Evolutionary conservation across 139 green algal genomes (phyloP).

Genomic region (Zygnema circumcarinatum): DNA sequence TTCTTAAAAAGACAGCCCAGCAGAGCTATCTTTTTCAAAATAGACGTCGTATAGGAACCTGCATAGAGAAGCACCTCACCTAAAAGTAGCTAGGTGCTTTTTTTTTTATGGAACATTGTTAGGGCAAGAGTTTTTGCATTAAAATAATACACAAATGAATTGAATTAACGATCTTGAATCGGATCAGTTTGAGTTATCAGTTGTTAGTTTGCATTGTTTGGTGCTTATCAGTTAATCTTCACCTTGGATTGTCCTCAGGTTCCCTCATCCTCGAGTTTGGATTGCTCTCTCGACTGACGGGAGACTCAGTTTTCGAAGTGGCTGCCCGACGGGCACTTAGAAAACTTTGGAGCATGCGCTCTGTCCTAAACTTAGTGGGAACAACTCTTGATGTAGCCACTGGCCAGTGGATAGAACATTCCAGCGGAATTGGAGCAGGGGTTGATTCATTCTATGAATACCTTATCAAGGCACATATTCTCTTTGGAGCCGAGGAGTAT

Average conservation of each 20-base stretch:
- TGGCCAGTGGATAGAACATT: conserved; percentile 37
- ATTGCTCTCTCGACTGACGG: conserved; percentile 48
- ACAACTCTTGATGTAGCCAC: conserved; percentile 49
- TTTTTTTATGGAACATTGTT: too few species aligned
- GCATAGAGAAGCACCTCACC: too few species aligned
- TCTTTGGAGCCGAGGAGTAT: conserved; percentile 37
- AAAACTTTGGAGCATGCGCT: conserved; percentile 29
- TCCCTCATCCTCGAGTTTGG: conserved; percentile 65
- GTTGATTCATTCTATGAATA: conserved; percentile 69
- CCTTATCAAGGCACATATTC: conserved; percentile 59
- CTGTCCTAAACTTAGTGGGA: conserved; percentile 28
- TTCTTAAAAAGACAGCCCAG: conserved; percentile 48
- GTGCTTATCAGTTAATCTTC: too few species aligned
- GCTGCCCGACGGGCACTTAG: conserved; percentile 6
- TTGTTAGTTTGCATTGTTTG: too few species aligned
- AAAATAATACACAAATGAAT: too few species aligned
- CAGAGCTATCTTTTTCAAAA: too few species aligned
- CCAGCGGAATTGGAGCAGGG: conserved; percentile 35
- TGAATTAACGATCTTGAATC: too few species aligned
- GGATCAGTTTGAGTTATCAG: too few species aligned
- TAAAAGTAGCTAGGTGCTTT: too few species aligned
- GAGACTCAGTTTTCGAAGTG: conserved; percentile 3
- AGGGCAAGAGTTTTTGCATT: too few species aligned
- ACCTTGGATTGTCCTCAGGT: not conserved
- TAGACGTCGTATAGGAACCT: too few species aligned